Evolutionary conservation across 768 basidiomycete genomes (phyloP).

Genomic region (Russula sp.): DNA sequence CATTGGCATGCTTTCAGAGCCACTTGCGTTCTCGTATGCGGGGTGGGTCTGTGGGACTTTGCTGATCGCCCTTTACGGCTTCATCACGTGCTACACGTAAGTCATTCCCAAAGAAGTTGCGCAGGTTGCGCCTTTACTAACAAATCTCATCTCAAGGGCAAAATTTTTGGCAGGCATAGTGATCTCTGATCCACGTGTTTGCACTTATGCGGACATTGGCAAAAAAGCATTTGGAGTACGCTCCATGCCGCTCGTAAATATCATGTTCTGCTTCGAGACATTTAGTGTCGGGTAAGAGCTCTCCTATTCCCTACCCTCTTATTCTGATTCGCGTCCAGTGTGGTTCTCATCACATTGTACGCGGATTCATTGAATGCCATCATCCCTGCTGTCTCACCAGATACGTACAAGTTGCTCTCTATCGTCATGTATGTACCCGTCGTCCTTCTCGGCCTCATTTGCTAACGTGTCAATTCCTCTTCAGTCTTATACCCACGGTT

Average conservation of each 20-base stretch:
- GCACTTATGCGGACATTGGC: conserved; percentile 87
- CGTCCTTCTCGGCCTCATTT: neutral
- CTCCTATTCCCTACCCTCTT: neutral
- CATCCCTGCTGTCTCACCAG: conserved; percentile 55
- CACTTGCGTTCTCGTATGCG: conserved; percentile 84
- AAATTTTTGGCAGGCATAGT: conserved; percentile 81
- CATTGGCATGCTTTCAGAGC: conserved; percentile 84
- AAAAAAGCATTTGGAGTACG: conserved; percentile 78
- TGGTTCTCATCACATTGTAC: conserved; percentile 82
- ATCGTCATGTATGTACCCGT: conserved; percentile 51
- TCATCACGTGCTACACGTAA: conserved; percentile 84
- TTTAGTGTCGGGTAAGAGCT: conserved; percentile 66
- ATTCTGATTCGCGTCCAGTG: conserved; percentile 35
- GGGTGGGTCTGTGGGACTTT: conserved; percentile 79
- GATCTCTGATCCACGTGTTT: conserved; percentile 54
- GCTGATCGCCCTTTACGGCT: conserved; percentile 69
- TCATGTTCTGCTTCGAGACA: conserved; percentile 79
- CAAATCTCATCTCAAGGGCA: conserved; percentile 42
- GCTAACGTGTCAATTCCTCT: neutral
- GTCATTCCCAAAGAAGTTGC: conserved; percentile 26
- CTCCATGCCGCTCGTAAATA: conserved; percentile 55
- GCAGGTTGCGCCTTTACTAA: neutral
- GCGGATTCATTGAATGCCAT: conserved; percentile 79
- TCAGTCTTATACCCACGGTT: conserved; percentile 73
- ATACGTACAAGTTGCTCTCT: conserved; percentile 70